Evolutionary conservation across 805 yeast genomes (phyloP).

Genomic region (Naumovozyma baii): DNA sequence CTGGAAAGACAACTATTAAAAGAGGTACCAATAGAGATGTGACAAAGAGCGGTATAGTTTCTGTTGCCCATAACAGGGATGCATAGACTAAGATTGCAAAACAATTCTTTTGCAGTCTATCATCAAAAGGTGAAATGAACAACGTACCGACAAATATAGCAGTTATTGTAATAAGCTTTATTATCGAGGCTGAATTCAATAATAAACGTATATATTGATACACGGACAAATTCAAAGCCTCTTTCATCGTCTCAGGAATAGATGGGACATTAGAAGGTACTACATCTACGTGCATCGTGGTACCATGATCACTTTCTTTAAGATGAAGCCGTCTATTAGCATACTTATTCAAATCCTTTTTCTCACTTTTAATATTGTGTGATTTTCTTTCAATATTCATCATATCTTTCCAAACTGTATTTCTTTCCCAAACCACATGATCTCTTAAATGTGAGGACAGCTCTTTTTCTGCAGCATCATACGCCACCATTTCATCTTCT

Average conservation of each 20-base stretch:
- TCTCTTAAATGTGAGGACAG: constrained; percentile 61
- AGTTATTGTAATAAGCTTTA: constrained; percentile 41
- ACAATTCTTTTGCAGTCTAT: constrained; percentile 62
- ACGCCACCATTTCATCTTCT: constrained; percentile 1
- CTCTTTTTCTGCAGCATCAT: constrained; percentile 36
- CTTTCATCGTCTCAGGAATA: constrained; percentile 13
- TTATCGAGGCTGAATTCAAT: constrained; percentile 1
- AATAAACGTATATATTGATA: constrained; percentile 8
- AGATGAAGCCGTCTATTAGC: constrained; percentile 6
- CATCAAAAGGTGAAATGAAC: constrained; percentile 44
- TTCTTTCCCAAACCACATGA: constrained; percentile 94
- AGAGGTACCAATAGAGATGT: constrained; percentile 81
- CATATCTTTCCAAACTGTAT: constrained; percentile 96
- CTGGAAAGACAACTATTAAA: constrained; percentile 62
- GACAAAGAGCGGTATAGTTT: constrained; percentile 77
- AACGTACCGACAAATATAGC: constrained; percentile 38
- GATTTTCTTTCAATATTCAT: constrained; percentile 81
- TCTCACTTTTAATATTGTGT: constrained; percentile 53
- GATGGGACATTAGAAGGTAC: constrained; percentile 7
- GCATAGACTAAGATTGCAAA: constrained; percentile 74
- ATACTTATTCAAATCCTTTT: constrained; percentile 10
- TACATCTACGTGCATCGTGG: background rate
- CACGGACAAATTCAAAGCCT: constrained; percentile 11
- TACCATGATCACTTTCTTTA: constrained; percentile 7
- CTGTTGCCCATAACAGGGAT: constrained; percentile 86